These are phyloP conservation scores for Herpetomonas samuelpessoai DNA, from an alignment of 208 protist genomes.

Conservation along the genomic window DNA sequence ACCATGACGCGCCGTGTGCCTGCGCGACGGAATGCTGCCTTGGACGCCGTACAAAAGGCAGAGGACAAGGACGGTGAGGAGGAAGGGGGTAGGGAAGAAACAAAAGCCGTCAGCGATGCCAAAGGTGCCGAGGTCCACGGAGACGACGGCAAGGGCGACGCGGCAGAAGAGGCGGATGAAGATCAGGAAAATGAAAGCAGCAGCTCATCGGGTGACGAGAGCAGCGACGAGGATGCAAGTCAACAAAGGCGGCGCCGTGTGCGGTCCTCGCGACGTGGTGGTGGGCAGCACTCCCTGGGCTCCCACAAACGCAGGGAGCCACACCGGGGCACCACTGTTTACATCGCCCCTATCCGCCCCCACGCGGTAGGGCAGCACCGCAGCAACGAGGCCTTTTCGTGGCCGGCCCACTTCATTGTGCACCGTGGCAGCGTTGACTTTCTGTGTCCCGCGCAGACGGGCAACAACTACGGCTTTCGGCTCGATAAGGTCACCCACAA, in stretches of 20 bases:
- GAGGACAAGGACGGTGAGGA: not conserved
- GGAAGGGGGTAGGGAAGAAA: not conserved
- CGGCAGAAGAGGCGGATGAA: not conserved
- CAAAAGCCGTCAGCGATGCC: not conserved
- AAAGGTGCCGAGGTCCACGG: not conserved
- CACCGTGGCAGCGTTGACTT: conserved; percentile 63
- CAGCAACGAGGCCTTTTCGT: conserved; percentile 66
- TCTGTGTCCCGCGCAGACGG: conserved; percentile 35
- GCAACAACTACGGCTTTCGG: conserved; percentile 67
- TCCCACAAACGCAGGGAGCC: conserved; percentile 28
- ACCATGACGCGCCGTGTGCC: not conserved
- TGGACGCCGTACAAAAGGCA: not conserved
- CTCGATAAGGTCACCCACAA: conserved; percentile 61
- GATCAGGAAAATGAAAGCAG: not conserved
- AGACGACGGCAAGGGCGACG: conserved; percentile 3
- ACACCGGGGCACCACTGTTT: conserved; percentile 36
- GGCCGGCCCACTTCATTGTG: conserved; percentile 58
- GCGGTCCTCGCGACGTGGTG: not conserved
- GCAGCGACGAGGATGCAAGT: conserved; percentile 3
- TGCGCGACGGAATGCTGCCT: not conserved
- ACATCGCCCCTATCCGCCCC: conserved; percentile 24
- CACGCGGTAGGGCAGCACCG: conserved; percentile 16
- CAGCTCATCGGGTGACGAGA: conserved; percentile 1
- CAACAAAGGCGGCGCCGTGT: not conserved
- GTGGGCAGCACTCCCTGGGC: conserved; percentile 3